Evolutionary conservation across 352 stramenopile species (phyloP), one percentile per base, ranked within the genome.

Genomic region (Phytopythium montanum): DNA sequence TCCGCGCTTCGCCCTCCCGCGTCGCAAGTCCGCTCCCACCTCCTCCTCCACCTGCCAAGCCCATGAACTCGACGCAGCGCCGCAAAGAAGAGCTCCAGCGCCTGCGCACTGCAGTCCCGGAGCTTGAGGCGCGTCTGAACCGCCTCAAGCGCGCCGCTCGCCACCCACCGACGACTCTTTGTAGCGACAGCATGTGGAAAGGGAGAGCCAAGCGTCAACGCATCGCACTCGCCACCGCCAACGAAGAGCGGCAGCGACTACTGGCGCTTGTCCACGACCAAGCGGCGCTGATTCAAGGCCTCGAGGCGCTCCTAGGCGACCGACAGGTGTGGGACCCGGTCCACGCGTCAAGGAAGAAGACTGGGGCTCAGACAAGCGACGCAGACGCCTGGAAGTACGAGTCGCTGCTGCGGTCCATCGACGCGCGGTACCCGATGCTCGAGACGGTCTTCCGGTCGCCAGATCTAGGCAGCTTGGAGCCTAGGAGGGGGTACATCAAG

Each of bases 71-170:
- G 48, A 54, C 48, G 48, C 48, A 54, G 48, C 26, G 28, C 25
- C 48, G 48, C 13, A 54, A 54, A 38, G 38, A 59, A 13, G 53
- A 59, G 53, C 38, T 59, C 16, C 19, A 25, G 25, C 41, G 25
- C 29, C 53, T 59, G 38, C 53, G 53, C 26, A 16, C 14, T 14
- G 23, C 41, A 21, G 25, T 23, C 13, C 10, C 12, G 23, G 25
- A 39, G 36, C 29, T 59, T 1, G 53, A 49, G 9, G 6, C 34
- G 21, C 21, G 42, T 38, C 38, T 59, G 14, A 9, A 19, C n/a
- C 16, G 28, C 23, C 53, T 59, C 21, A 25, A 49, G 53, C 48
- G 48, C 26, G 39, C 19, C 39, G 38, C 38, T 44, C 38, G 3
- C 14, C 1, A n/a, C 5, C 16, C 14, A 10, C 19, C 18, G 38